phyloP scores from a whole-genome alignment of 192 early-diverging fungal species.

The Jimgerdemannia flammicorona region DNA sequence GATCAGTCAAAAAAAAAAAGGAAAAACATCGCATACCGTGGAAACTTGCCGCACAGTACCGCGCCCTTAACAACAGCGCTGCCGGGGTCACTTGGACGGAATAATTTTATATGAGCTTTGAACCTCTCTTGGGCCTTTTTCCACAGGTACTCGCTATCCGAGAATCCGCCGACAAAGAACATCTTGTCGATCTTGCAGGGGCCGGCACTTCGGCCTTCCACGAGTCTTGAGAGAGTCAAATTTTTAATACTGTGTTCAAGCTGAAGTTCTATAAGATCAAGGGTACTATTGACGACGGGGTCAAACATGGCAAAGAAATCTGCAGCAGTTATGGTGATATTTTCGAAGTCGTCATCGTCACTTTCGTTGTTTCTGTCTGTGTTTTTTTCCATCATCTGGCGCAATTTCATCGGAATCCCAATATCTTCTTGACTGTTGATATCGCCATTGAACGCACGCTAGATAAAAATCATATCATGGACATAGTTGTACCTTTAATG shows the following conservation, averaged over 20 bases:
- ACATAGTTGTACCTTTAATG: too few relatives aligned
- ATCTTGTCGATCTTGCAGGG: slow-evolving; percentile 25
- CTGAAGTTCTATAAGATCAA: slow-evolving; percentile 30
- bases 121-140: slow-evolving; percentile 23
- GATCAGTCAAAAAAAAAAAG: too few relatives aligned
- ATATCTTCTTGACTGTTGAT: neutral
- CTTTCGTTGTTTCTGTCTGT: neutral
- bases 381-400: neutral
- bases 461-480: neutral
- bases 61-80: neutral
- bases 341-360: neutral
- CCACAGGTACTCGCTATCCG: slow-evolving; percentile 30
- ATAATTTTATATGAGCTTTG: neutral
- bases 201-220: neutral
- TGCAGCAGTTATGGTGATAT: neutral
- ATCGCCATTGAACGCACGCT: neutral
- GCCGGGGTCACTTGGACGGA: neutral
- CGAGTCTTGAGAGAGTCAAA: neutral
- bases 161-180: slow-evolving; percentile 41
- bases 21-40: neutral
- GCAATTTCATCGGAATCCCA: neutral
- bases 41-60: neutral
- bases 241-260: neutral
- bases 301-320: slow-evolving; percentile 24
- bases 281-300: slow-evolving; percentile 25